Evolutionary conservation across 192 early-diverging fungal genomes (phyloP), one percentile per base, ranked within the genome.

Genomic region (Entrophospora sp.): DNA sequence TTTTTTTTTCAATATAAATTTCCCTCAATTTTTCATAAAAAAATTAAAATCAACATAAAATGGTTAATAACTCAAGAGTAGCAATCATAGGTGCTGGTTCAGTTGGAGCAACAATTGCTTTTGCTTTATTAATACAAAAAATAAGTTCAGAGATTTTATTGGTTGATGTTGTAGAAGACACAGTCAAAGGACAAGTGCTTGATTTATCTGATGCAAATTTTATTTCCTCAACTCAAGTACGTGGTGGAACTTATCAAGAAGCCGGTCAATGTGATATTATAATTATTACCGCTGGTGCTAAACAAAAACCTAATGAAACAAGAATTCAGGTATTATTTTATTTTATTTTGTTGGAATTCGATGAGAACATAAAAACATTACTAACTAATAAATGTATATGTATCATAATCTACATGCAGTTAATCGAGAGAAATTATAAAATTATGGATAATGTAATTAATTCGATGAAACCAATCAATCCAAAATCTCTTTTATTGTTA

Each of bases 191-290:
- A 25, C 89, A 93, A 76, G 86, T 86, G 0, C 76, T 91, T n/a
- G 91, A 93, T 81, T 79, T 93, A 20, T 80, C 82, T 58, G 91
- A 93, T 64, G 87, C 88, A 4, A 80, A 88, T 45, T 89, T 87
- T 70, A 74, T 90, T 69, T 75, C 81, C 56, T 80, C 79, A 28
- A 87, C 86, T 22, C 70, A 71, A 20, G 77, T 90, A 60, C 80
- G 81, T 49, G 72, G 72, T 44, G 90, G 72, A 6, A 75, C 83
- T 30, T 75, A 72, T 49, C 69, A 85, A 69, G 89, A 92, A 37
- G 88, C 88, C 1, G 89, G 91, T 16, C 88, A 92, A 68, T 83
- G 82, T 12, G 90, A 92, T 62, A 86, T 93, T 38, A 87, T 93
- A 57, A 81, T 93, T 49, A 75, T 92, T 57, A 91, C 89, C 30